Evolutionary conservation across 495 filamentous ascomycete species (phyloP).

Genomic region (Amphirosellinia nigrospora): DNA sequence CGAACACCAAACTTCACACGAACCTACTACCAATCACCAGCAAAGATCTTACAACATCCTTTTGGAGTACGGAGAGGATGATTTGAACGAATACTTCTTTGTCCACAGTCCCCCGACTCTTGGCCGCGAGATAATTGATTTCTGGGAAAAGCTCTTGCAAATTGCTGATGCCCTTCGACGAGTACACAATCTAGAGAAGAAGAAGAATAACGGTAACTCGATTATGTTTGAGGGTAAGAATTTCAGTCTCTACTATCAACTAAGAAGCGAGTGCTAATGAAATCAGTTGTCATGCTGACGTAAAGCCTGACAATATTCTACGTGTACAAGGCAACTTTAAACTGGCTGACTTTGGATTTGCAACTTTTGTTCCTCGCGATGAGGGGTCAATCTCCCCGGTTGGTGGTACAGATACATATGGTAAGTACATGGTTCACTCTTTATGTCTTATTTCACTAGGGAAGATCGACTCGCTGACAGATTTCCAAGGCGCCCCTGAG

Average conservation of each 20-base stretch:
- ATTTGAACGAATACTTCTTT: constrained; percentile 45
- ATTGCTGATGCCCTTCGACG: constrained; percentile 42
- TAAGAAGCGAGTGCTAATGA: background rate
- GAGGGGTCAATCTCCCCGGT: background rate
- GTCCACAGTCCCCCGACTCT: constrained; percentile 38
- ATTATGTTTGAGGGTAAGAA: background rate
- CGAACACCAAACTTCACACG: background rate
- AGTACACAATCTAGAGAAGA: constrained; percentile 39
- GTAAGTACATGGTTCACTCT: background rate
- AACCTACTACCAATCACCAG: background rate
- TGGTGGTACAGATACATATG: background rate
- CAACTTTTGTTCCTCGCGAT: constrained; percentile 38
- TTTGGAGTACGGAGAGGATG: constrained; percentile 32
- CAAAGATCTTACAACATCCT: background rate
- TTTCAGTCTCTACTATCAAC: background rate
- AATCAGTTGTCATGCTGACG: background rate
- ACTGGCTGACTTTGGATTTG: constrained; percentile 50
- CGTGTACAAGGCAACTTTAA: constrained; percentile 45
- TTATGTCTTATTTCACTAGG: background rate
- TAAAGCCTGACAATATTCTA: constrained; percentile 51
- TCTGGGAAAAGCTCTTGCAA: constrained; percentile 45
- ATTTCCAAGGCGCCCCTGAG: background rate
- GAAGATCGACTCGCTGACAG: background rate
- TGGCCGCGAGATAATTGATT: constrained; percentile 37
- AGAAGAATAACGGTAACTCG: constrained; percentile 18